Percentiles rank a stretch among this genome's conserved stretches.
Conservation (phyloP, 1,139 yeast species). For the Kluyveromyces sp. region DNA sequence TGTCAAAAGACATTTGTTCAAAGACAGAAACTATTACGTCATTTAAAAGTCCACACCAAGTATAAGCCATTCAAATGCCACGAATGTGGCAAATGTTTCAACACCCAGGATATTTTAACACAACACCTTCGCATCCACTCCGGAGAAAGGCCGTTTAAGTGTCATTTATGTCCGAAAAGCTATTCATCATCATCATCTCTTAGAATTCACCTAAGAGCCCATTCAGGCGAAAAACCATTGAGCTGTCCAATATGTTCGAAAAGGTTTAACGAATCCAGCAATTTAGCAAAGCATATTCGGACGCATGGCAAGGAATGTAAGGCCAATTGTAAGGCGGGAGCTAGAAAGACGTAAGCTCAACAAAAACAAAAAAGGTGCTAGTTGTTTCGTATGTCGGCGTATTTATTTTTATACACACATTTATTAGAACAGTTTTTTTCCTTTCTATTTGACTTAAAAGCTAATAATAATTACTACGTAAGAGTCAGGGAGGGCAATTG, state of each 20-base stretch:
- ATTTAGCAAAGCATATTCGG: slow-evolving; percentile 80
- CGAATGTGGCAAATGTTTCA: slow-evolving; percentile 59
- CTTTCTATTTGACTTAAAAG: too few species aligned
- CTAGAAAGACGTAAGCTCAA: neutral
- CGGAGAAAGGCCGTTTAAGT: slow-evolving; percentile 76
- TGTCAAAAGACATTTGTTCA: slow-evolving; percentile 75
- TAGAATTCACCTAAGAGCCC: slow-evolving; percentile 66
- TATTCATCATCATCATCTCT: slow-evolving; percentile 54
- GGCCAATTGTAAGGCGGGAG: neutral
- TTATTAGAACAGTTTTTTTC: too few species aligned
- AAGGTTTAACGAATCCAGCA: slow-evolving; percentile 81
- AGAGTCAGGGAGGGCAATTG: too few species aligned
- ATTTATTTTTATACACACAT: too few species aligned
- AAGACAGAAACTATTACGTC: slow-evolving; percentile 79
- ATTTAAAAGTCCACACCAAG: slow-evolving; percentile 80
- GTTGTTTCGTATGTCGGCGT: too few species aligned
- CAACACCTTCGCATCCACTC: slow-evolving; percentile 80
- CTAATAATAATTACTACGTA: too few species aligned
- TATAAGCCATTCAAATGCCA: slow-evolving; percentile 68
- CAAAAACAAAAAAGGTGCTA: neutral
- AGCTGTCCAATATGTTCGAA: slow-evolving; percentile 78
- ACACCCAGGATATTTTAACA: slow-evolving; percentile 45
- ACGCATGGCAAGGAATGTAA: slow-evolving; percentile 35
- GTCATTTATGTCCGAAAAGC: slow-evolving; percentile 56
- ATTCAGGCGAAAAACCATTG: slow-evolving; percentile 89